Base-by-base conservation (phyloP, 2,329 filamentous ascomycete genomes). In the Phoma herbarum region DNA sequence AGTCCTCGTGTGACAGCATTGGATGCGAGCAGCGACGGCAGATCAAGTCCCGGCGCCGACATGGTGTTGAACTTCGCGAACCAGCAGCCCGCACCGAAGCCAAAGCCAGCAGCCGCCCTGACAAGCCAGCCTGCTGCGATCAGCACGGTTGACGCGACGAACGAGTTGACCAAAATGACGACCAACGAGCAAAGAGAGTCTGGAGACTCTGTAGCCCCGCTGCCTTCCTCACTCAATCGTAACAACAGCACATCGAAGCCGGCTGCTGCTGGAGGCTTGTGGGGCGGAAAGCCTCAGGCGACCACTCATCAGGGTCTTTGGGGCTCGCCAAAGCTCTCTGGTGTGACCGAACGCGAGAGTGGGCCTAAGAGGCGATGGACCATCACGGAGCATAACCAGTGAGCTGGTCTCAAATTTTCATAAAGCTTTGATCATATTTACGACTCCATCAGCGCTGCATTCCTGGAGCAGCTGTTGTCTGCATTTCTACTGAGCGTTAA, bases 351-450 rank as follows among this genome's bases (percentile, higher is more conserved):
- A 65, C 73, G 78, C 52, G 72, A 72, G 9, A 64, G 64, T 25
- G 77, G 77, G 37, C 72, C 75, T 22, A 81, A 81, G 72, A 72
- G 79, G 64, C 65, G 79, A 52, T 81, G 79, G 79, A 81, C 78
- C 3, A 69, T 81, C 35, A 76, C 71, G 26, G 74, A 77, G 61
- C 64, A 70, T 43, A 71, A 76, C 25, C 66, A 70, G 29, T 48
- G 50, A 47, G 20, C 50, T 25, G 60, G 33, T 46, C 52, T 25
- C 29, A 25, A 10, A n/a, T 16, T 23, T 3, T 3, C 22, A 22
- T 48, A 12, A 20, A 14, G 12, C 12, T 16, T n/a, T 4, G 18
- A 31, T 4, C 2, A 10, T 2, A 18, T 26, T 0, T 41, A 16
- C 14, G 11, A 11, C n/a, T 14, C 18, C 4, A 14, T 1, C 1